Evolutionary conservation across 75 land plant genomes (phyloP), one percentile per base, ranked within the genome.

Genomic region (Selaginella tamariscina): DNA sequence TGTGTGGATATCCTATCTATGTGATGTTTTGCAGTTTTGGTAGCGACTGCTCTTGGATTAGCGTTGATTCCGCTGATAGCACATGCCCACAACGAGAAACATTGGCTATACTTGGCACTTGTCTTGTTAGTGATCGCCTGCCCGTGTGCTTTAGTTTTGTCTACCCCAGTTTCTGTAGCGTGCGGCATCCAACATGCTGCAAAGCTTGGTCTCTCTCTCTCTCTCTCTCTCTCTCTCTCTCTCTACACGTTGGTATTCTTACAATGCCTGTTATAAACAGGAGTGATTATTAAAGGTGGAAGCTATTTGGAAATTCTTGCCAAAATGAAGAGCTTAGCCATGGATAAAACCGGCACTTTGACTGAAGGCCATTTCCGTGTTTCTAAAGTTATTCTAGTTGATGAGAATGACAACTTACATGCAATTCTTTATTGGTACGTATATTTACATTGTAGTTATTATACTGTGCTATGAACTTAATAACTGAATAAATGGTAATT

Each of bases 281-380:
- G 49, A 39, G 49, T 39, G 11, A 15, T 39, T 5, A 59, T 93
- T 55, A 93, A 89, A 74, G 98, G 91, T 23, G 95, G 84, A 54
- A 83, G 83, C 65, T 78, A 81, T 65, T 77, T 93, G 55, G 98
- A 93, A 77, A 54, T 65, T 27, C 75, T 93, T 32, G 82, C 88
- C 0, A 80, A 70, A 44, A 57, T 84, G 0, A 86, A 83, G 68
- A 78, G 78, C 0, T 69, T 85, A 44, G 98, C 98, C 8, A 79
- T 93, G 49, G 98, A 93, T 65, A 93, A 93, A 71, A 93, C 98
- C 2, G 98, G 98, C n/a, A 93, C 98, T 0, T 73, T 93, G 24
- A 86, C 98, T 0, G 79, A 78, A 44, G 98, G 98, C 9, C 86
- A 83, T 29, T 93, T 93, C 65, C n/a, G 77, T 0, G 83, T 93